Evolutionary conservation across 169 alveolate genomes (phyloP), one percentile per base, ranked within the genome.

Genomic region (Cryptosporidium baileyi): DNA sequence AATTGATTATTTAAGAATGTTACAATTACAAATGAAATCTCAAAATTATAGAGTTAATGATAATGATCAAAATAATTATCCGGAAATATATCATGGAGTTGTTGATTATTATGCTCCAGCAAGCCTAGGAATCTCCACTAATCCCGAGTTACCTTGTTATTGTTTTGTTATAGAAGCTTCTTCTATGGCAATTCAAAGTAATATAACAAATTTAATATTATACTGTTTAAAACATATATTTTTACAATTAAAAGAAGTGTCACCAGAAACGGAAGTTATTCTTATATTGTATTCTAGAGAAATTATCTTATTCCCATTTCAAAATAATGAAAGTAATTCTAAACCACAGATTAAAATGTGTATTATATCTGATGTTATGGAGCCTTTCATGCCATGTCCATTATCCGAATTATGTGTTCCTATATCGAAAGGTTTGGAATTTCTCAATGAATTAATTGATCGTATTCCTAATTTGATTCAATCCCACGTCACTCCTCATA

Each of bases 21-120:
- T 74, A 9, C 85, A 74, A 57, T 74, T 67, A 7, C 85, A 74
- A 51, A 24, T 74, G 1, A 74, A 57, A 61, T 52, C 47, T 9
- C 85, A 74, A 41, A 57, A 34, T 38, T 57, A 74, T 22, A 36
- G 32, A 24, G 19, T n/a, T 6, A 38, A 38, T 17, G 40, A 3
- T n/a, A 67, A 54, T 15, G 74, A 51, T 34, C 85, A 74, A 34
- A n/a, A 32, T 11, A 74, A 74, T 47, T 74, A 74, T 57, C 85
- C 85, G 9, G 85, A 74, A 54, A 54, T 74, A 52, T 54, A 57
- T 41, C 67, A 74, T 57, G 85, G 85, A 34, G 85, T 74, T 40
- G 85, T 74, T 1, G 85, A 74, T 30, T 74, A 74, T 60, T 74
- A 19, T 57, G 85, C 85, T 4, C 85, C 85, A 13, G 85, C 85